phyloP scores from a whole-genome alignment of 164 flowering plant species.

The Magnolia sinica region DNA sequence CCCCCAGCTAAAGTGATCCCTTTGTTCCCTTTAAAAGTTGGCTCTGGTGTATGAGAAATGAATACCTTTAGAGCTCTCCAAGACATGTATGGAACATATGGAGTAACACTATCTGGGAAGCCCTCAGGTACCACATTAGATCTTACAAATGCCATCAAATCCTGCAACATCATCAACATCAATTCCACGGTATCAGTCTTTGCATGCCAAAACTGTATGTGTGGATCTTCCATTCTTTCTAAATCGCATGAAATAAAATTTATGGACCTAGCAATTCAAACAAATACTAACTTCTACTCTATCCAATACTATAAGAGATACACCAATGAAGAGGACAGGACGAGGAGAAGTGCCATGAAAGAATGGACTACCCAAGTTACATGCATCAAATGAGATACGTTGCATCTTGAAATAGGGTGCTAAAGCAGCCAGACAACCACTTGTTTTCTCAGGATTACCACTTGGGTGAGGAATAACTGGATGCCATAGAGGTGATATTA shows the following conservation, averaged over 20 bases:
- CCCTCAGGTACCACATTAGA: conserved; percentile 99
- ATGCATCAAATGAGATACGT: background rate
- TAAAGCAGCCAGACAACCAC: background rate
- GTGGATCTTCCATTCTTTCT: no score
- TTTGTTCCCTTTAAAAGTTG: conserved; percentile 1
- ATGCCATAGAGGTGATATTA: no score
- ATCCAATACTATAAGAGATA: no score
- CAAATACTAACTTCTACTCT: background rate
- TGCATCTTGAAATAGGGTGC: background rate
- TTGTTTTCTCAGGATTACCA: background rate
- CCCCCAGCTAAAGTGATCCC: background rate
- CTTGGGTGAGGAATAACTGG: no score
- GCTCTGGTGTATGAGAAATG: background rate
- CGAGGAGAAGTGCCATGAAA: background rate
- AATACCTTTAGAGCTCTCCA: conserved; percentile 97
- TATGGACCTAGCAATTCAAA: background rate
- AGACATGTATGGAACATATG: conserved; percentile 95
- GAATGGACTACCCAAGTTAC: background rate
- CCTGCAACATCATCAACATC: conserved; percentile 44
- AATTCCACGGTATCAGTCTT: background rate
- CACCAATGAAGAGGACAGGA: background rate
- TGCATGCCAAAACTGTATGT: background rate
- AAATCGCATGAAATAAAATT: background rate
- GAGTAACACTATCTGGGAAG: conserved; percentile 85
- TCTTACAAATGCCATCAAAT: conserved; percentile 70